Evolutionary conservation across 306 rosid species (phyloP), one percentile per base, ranked within the genome.

Genomic region (Luffa acutangula): DNA sequence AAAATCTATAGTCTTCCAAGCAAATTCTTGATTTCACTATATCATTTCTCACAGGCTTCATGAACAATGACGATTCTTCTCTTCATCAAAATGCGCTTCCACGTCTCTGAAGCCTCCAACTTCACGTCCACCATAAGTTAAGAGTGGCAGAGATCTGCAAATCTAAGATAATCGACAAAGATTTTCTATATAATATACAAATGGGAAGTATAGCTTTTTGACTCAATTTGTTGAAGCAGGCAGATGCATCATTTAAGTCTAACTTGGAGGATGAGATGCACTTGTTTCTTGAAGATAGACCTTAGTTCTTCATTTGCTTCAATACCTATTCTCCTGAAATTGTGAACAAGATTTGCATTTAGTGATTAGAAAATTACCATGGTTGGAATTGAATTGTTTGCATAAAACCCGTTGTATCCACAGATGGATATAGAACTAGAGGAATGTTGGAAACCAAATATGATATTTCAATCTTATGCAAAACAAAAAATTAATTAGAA

Each of bases 251-350:
- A 78, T 86, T 95, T 93, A 58, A 87, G 90, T 81, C 78, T 90
- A 57, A 95, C 96, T 89, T 86, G 97, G 82, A 95, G 97, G 84
- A 95, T 83, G 75, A 95, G 97, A 85, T 92, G 98, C 79, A 95
- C 97, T 81, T 88, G 89, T 88, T 85, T 92, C 80, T 91, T 90
- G 84, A 91, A 95, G 83, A 93, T 95, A 81, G 93, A 83, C 83
- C 99, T 88, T 52, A 95, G 94, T 86, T 95, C 99, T 81, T 91
- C 99, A 79, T 95, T 93, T 49, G 97, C 99, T 84, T 93, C 99
- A 45, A 89, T 85, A 81, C 99, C 99, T 58, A 95, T 95, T 85
- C 96, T 91, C 93, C 99, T 95, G 92, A 60, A 46, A 46, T 71
- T 71, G 12, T 5, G n/a, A 71, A 67, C 48, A 17, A n/a, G 71